phyloP scores from a whole-genome alignment of 2,329 filamentous ascomycete genomes.

The Curvularia verruculosa region DNA sequence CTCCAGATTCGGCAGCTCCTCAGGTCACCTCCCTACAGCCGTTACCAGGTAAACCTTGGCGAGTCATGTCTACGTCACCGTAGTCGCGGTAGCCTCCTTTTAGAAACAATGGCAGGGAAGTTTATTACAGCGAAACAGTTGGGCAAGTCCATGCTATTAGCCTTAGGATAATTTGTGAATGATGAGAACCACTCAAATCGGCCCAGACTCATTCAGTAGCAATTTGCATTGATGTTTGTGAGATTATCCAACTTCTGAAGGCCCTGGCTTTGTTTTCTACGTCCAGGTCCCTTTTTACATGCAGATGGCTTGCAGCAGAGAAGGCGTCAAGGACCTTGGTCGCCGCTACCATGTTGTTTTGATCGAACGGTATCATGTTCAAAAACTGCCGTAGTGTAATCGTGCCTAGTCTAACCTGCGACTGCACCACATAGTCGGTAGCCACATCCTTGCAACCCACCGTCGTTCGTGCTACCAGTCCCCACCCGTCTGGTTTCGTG shows the following conservation, averaged over 20 bases:
- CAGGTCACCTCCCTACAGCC: not conserved
- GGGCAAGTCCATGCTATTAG: not conserved
- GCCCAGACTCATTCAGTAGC: not conserved
- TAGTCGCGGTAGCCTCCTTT: not conserved
- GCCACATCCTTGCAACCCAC: constrained; percentile 18
- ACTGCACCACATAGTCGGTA: constrained; percentile 28
- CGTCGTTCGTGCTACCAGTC: constrained; percentile 28
- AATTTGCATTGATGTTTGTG: constrained; percentile 3
- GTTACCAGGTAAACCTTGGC: not conserved
- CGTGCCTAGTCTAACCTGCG: constrained; percentile 32
- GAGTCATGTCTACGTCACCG: not conserved
- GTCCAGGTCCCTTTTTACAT: constrained; percentile 15
- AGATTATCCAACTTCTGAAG: constrained; percentile 28
- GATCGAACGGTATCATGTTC: constrained; percentile 27
- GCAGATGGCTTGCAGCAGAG: constrained; percentile 29
- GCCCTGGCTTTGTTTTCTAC: constrained; percentile 23
- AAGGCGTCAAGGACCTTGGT: constrained; percentile 32
- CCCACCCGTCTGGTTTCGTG: constrained; percentile 24
- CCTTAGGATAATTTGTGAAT: not conserved
- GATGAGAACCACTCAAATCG: not conserved
- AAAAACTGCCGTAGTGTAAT: constrained; percentile 33
- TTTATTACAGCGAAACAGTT: not conserved
- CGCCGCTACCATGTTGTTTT: constrained; percentile 11
- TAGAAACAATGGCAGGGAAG: not conserved
- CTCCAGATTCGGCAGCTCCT: not conserved